Percentiles rank a stretch among this genome's conserved stretches.
Evolutionary conservation across 2,329 filamentous ascomycete genomes (phyloP).

Genomic region (Saccharata proteae): DNA sequence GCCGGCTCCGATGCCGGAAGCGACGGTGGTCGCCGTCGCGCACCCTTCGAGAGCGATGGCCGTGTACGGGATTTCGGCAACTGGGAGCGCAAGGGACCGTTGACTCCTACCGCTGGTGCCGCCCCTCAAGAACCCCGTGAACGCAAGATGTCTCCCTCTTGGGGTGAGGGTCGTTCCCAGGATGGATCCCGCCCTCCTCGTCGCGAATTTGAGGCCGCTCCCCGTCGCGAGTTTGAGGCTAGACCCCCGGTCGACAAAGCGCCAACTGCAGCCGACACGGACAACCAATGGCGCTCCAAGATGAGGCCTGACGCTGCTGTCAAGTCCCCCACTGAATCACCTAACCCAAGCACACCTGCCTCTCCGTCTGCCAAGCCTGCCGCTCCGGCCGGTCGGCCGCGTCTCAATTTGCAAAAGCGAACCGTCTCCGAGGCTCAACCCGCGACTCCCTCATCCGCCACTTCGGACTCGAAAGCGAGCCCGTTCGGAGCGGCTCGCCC

Average conservation of each 20-base stretch:
- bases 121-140: conserved; percentile 38
- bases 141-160: conserved; percentile 50
- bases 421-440: conserved; percentile 68
- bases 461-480: conserved; percentile 66
- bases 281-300: conserved; percentile 82
- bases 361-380: conserved; percentile 54
- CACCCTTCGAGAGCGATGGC: conserved; percentile 56
- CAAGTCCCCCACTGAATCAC: conserved; percentile 54
- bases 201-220: conserved; percentile 42
- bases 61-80: conserved; percentile 71
- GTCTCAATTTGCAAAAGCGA: conserved; percentile 78
- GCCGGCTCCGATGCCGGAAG: conserved; percentile 38
- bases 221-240: conserved; percentile 54
- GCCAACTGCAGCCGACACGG: conserved; percentile 80
- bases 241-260: conserved; percentile 53
- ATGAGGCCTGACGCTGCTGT: conserved; percentile 71
- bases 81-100: conserved; percentile 90
- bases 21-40: conserved; percentile 50
- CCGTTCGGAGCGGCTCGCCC: conserved; percentile 89
- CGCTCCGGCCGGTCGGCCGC: conserved; percentile 57
- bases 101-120: conserved; percentile 53
- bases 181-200: conserved; percentile 71
- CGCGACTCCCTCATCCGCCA: conserved; percentile 27
- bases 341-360: conserved; percentile 63
- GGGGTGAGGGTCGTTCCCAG: conserved; percentile 59